These are phyloP conservation scores for Jamesozyma spencerorum DNA, from an alignment of 805 yeast genomes.

Conservation along the genomic window DNA sequence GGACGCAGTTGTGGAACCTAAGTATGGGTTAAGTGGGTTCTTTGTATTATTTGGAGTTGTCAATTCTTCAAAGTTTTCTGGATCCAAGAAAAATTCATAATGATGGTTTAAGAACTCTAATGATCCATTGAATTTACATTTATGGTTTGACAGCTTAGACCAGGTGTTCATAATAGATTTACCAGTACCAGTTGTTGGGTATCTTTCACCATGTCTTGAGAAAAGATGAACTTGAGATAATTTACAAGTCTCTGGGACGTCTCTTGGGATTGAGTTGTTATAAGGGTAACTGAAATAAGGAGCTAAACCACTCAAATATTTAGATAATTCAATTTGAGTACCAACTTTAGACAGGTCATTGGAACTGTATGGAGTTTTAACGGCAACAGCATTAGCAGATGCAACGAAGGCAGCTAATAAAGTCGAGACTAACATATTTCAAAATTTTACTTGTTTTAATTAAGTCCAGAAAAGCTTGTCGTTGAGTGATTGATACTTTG, in stretches of 20 bases:
- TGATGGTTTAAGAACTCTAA: conserved; percentile 47
- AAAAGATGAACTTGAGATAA: conserved; percentile 64
- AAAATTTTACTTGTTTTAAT: no score
- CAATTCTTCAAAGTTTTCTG: conserved; percentile 35
- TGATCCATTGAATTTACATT: no score
- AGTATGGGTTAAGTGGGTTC: conserved; percentile 29
- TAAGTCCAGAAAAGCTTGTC: no score
- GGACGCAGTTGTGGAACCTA: conserved; percentile 39
- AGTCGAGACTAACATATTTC: conserved; percentile 1
- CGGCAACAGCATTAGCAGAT: conserved; percentile 46
- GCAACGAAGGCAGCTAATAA: conserved; percentile 5
- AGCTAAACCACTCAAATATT: conserved; percentile 45
- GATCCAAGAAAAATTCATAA: conserved; percentile 36
- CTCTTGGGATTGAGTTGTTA: conserved; percentile 46
- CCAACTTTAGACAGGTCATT: conserved; percentile 32
- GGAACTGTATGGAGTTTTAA: conserved; percentile 59
- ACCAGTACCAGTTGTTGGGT: conserved; percentile 42
- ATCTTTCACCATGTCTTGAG: conserved; percentile 79
- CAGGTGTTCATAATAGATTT: no score
- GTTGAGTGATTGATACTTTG: no score
- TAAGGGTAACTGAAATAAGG: conserved; percentile 42
- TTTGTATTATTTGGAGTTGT: conserved; percentile 24
- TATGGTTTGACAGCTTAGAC: no score
- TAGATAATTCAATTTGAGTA: conserved; percentile 31
- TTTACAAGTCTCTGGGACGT: conserved; percentile 38